phyloP scores from a whole-genome alignment of 2,329 filamentous ascomycete species.

The Pleurostoma richardsiae region DNA sequence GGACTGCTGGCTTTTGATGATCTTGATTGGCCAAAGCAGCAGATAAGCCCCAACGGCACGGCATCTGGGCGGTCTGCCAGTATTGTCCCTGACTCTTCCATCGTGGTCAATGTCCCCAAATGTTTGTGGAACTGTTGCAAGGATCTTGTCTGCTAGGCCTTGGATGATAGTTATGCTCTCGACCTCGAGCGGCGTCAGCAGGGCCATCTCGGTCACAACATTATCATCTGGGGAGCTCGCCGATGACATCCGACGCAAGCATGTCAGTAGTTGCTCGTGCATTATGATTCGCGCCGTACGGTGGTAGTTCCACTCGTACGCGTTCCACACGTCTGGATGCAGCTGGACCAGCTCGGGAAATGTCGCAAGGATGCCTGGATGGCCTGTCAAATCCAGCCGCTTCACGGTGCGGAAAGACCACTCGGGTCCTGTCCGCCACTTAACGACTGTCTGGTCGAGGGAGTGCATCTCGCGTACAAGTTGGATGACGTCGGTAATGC shows the following conservation, averaged over 20 bases:
- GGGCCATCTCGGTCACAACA: conserved; percentile 4
- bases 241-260: conserved; percentile 11
- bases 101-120: conserved; percentile 26
- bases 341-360: conserved; percentile 23
- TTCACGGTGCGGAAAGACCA: conserved; percentile 23
- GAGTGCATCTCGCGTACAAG: conserved; percentile 21
- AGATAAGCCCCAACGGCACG: conserved; percentile 29
- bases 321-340: conserved; percentile 31
- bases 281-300: conserved; percentile 29
- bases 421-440: conserved; percentile 23
- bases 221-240: conserved; percentile 5
- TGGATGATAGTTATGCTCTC: conserved; percentile 18
- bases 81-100: conserved; percentile 10
- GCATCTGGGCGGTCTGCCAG: conserved; percentile 15
- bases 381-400: conserved; percentile 11
- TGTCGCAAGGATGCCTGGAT: not conserved
- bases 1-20: conserved; percentile 19
- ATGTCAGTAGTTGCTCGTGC: conserved; percentile 25
- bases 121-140: conserved; percentile 29
- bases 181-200: conserved; percentile 7
- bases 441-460: conserved; percentile 21
- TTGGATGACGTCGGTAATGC: conserved; percentile 11
- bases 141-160: conserved; percentile 22
- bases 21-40: conserved; percentile 31
- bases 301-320: conserved; percentile 36